These are phyloP conservation scores for Colletotrichum simmondsii DNA, from an alignment of 2,329 filamentous ascomycete species.

Conservation along the genomic window DNA sequence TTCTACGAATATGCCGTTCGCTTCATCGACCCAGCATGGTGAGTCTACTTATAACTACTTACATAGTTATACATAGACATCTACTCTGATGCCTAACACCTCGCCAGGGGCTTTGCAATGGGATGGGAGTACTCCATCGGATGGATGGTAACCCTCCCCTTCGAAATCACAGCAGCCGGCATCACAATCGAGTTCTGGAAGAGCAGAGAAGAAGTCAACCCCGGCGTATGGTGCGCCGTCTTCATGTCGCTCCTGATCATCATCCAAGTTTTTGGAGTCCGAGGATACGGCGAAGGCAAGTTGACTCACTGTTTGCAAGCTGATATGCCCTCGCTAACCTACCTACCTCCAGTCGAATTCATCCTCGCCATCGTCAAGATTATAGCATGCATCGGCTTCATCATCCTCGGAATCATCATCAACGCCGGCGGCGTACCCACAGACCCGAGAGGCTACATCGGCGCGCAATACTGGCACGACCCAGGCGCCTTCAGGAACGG, in stretches of 20 bases:
- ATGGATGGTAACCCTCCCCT: constrained; percentile 77
- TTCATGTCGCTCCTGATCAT: constrained; percentile 54
- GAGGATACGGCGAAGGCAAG: constrained; percentile 61
- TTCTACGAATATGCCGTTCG: constrained; percentile 71
- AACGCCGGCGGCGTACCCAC: constrained; percentile 34
- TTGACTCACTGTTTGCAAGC: no score
- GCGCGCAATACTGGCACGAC: constrained; percentile 37
- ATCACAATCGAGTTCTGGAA: constrained; percentile 77
- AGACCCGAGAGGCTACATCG: constrained; percentile 36
- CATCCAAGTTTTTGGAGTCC: constrained; percentile 59
- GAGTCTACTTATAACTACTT: constrained; percentile 30
- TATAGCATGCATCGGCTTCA: constrained; percentile 30
- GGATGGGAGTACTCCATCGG: constrained; percentile 66
- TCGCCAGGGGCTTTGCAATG: constrained; percentile 60
- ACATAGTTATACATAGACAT: neutral
- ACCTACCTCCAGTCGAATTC: constrained; percentile 64
- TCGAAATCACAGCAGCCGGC: constrained; percentile 78
- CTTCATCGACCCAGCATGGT: constrained; percentile 70
- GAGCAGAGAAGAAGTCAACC: constrained; percentile 53
- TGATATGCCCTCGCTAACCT: no score
- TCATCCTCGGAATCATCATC: constrained; percentile 37
- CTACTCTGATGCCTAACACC: constrained; percentile 27
- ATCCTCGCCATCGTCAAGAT: constrained; percentile 68
- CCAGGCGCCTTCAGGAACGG: constrained; percentile 38
- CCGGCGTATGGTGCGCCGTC: constrained; percentile 66